Conservation (phyloP, 495 filamentous ascomycete genomes). For the Daldinia loculata region DNA sequence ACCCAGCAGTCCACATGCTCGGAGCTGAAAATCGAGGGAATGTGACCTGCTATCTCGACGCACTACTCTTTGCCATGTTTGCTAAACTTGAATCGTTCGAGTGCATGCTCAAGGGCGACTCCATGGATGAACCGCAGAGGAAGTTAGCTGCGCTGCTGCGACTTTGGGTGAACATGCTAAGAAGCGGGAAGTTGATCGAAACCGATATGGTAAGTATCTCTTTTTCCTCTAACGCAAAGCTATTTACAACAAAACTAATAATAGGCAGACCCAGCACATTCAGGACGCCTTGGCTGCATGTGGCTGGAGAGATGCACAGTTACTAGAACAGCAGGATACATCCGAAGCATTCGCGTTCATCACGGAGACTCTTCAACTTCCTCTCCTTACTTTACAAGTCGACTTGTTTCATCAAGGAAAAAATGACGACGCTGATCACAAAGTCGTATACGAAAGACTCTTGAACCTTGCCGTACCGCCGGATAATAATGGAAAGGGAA, state of each 20-base stretch:
- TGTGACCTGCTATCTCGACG: slow-evolving; percentile 91
- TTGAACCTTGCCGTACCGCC: slow-evolving; percentile 89
- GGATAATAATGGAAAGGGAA: slow-evolving; percentile 65
- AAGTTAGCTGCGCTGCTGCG: slow-evolving; percentile 77
- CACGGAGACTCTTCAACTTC: slow-evolving; percentile 85
- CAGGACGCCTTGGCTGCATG: slow-evolving; percentile 85
- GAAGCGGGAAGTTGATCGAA: slow-evolving; percentile 84
- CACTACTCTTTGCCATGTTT: slow-evolving; percentile 97
- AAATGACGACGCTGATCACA: slow-evolving; percentile 85
- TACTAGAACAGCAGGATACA: slow-evolving; percentile 84
- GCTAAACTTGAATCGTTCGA: slow-evolving; percentile 89
- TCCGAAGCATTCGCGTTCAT: slow-evolving; percentile 97
- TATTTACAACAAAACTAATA: slow-evolving; percentile 45
- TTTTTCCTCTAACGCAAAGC: background rate
- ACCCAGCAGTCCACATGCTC: slow-evolving; percentile 72
- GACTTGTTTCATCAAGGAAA: slow-evolving; percentile 94
- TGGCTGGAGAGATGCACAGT: slow-evolving; percentile 86
- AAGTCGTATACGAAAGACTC: slow-evolving; percentile 88
- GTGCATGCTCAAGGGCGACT: slow-evolving; percentile 72
- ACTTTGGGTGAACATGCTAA: slow-evolving; percentile 91
- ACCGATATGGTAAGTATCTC: slow-evolving; percentile 76
- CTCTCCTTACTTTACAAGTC: slow-evolving; percentile 90
- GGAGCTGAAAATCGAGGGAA: slow-evolving; percentile 87
- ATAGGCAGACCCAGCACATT: slow-evolving; percentile 74
- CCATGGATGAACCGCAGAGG: slow-evolving; percentile 72